phyloP scores from a whole-genome alignment of 768 basidiomycete species.

The Rhizopogon rudus region DNA sequence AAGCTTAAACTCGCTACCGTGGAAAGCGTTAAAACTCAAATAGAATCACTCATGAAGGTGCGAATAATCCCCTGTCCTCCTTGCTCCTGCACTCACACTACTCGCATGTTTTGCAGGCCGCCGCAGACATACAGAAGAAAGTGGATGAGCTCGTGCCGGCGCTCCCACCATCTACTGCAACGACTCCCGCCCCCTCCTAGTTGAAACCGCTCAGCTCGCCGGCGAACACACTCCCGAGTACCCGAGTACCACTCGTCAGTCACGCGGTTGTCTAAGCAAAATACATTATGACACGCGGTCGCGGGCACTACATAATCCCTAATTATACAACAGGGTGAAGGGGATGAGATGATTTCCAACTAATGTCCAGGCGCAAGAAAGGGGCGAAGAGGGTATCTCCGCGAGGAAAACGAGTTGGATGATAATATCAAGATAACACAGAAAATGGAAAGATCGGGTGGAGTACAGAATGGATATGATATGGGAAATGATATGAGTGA shows the following conservation, averaged over 20 bases:
- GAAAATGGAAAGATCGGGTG: slow-evolving; percentile 3
- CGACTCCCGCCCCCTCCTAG: slow-evolving; percentile 19
- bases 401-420: slow-evolving; percentile 11
- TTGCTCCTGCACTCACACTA: slow-evolving; percentile 9
- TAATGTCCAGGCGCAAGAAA: slow-evolving; percentile 11
- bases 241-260: background rate
- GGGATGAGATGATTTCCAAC: slow-evolving; percentile 17
- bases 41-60: slow-evolving; percentile 75
- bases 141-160: slow-evolving; percentile 62
- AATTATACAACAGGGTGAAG: slow-evolving; percentile 25
- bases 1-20: slow-evolving; percentile 65
- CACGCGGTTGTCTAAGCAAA: slow-evolving; percentile 7
- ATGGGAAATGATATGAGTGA: slow-evolving; percentile 5
- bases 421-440: slow-evolving; percentile 11
- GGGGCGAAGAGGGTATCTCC: slow-evolving; percentile 23
- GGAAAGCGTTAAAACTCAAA: slow-evolving; percentile 75
- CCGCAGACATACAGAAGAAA: slow-evolving; percentile 70
- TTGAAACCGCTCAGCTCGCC: slow-evolving; percentile 5
- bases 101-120: slow-evolving; percentile 40
- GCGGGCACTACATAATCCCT: slow-evolving; percentile 17
- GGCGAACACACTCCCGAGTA: slow-evolving; percentile 4
- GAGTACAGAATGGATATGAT: slow-evolving; percentile 6
- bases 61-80: slow-evolving; percentile 1
- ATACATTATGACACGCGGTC: slow-evolving; percentile 6
- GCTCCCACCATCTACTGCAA: slow-evolving; percentile 25